Evolutionary conservation across 2,329 filamentous ascomycete genomes (phyloP).

Genomic region (Dothiorella sarmentorum): DNA sequence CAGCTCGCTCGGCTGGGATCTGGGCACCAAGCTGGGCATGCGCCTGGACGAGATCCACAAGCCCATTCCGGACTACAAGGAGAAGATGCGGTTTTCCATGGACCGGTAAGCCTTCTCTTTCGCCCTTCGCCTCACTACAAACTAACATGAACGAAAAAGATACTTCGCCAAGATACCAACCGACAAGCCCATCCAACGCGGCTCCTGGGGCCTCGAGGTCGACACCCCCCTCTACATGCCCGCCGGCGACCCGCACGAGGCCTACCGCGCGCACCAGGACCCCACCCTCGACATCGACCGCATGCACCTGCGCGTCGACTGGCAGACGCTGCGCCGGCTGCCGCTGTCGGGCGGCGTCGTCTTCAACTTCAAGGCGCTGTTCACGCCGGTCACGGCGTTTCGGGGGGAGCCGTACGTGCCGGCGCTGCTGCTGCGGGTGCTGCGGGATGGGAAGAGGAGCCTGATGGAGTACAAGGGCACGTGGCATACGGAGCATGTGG

Average conservation of each 20-base stretch:
- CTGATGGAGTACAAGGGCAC: slow-evolving; percentile 79
- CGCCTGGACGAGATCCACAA: slow-evolving; percentile 68
- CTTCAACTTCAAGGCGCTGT: slow-evolving; percentile 87
- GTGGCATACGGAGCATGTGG: slow-evolving; percentile 73
- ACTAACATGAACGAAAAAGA: slow-evolving; percentile 38
- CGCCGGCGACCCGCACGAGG: slow-evolving; percentile 62
- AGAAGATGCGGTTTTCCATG: slow-evolving; percentile 86
- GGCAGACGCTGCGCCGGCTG: slow-evolving; percentile 79
- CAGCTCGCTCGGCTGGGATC: slow-evolving; percentile 76
- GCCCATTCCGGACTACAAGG: slow-evolving; percentile 76
- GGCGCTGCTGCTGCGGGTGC: slow-evolving; percentile 61
- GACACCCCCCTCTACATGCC: slow-evolving; percentile 73
- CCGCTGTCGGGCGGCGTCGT: slow-evolving; percentile 72
- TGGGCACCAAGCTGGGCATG: slow-evolving; percentile 69
- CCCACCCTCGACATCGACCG: slow-evolving; percentile 55
- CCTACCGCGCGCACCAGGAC: slow-evolving; percentile 57
- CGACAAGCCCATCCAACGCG: slow-evolving; percentile 73
- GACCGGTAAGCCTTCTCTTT: slow-evolving; percentile 56
- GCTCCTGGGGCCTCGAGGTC: slow-evolving; percentile 79
- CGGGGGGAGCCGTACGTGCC: slow-evolving; percentile 71
- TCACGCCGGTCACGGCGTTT: slow-evolving; percentile 70
- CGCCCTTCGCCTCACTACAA: not conserved
- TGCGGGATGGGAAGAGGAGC: slow-evolving; percentile 67
- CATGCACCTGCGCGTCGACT: slow-evolving; percentile 73
- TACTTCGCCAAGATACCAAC: slow-evolving; percentile 77